A percentile compares a stretch with the other conserved stretches of the same genome.
phyloP scores from a whole-genome alignment of 192 early-diverging fungal genomes.

The Bifiguratus adelaidae region DNA sequence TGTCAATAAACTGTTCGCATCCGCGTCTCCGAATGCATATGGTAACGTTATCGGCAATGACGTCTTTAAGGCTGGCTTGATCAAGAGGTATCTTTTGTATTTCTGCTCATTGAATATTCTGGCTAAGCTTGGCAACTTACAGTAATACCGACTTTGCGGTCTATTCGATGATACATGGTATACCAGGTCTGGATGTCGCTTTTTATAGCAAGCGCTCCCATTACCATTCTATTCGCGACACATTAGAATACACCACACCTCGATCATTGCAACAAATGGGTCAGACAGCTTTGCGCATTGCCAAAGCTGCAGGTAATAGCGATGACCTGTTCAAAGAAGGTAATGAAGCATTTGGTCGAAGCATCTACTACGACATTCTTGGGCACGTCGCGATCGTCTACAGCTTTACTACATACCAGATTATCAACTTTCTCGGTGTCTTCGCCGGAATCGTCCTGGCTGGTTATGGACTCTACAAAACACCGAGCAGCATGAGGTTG shows the following conservation, averaged over 20 bases:
- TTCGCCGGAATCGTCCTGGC: constrained; percentile 14
- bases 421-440: constrained; percentile 9
- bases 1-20: constrained; percentile 23
- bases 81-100: constrained; percentile 26
- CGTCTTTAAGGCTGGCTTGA: constrained; percentile 42
- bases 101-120: background rate
- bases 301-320: constrained; percentile 37
- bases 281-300: constrained; percentile 28
- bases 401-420: constrained; percentile 9
- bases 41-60: constrained; percentile 57
- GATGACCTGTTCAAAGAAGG: constrained; percentile 14
- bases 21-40: constrained; percentile 34
- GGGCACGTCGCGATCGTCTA: constrained; percentile 29
- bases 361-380: constrained; percentile 35
- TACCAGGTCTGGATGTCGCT: constrained; percentile 58
- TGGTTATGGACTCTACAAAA: constrained; percentile 5
- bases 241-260: constrained; percentile 30
- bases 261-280: constrained; percentile 59
- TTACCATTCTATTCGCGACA: constrained; percentile 55
- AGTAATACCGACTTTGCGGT: constrained; percentile 57
- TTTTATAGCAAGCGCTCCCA: constrained; percentile 51
- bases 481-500: constrained; percentile 2
- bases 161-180: constrained; percentile 37
- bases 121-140: background rate
- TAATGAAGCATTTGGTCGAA: constrained; percentile 11